Conservation (phyloP, 2,329 filamentous ascomycete genomes). For the Rhytidhysteron rufulum region DNA sequence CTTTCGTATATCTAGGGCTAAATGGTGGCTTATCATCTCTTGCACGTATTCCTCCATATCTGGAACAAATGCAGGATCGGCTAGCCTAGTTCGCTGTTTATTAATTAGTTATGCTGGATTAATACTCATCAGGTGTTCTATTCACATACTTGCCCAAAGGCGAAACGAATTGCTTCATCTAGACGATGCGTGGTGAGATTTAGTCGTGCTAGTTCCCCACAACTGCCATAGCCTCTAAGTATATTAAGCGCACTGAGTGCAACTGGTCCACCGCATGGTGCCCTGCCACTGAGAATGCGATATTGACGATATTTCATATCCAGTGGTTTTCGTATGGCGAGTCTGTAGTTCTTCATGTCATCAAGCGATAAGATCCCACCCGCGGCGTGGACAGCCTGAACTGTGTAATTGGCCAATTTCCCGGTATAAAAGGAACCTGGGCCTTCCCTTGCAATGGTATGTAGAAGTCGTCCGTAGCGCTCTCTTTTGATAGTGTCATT, state of each 20-base stretch:
- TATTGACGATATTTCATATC: slow-evolving; percentile 54
- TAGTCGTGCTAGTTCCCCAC: too few relatives aligned
- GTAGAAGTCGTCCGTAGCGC: slow-evolving; percentile 70
- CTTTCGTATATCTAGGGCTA: slow-evolving; percentile 53
- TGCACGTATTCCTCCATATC: slow-evolving; percentile 59
- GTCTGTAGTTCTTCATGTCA: slow-evolving; percentile 66
- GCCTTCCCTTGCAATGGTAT: slow-evolving; percentile 67
- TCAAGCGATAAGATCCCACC: slow-evolving; percentile 76
- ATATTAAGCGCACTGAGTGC: slow-evolving; percentile 71
- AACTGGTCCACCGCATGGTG: slow-evolving; percentile 72
- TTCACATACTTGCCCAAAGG: slow-evolving; percentile 57
- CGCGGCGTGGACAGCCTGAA: slow-evolving; percentile 58
- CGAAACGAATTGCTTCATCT: slow-evolving; percentile 83
- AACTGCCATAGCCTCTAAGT: slow-evolving; percentile 65
- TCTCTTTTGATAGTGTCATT: slow-evolving; percentile 73
- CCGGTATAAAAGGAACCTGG: slow-evolving; percentile 67
- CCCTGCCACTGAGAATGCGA: slow-evolving; percentile 62
- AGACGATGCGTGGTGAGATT: slow-evolving; percentile 72
- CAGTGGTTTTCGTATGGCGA: slow-evolving; percentile 56
- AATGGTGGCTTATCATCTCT: slow-evolving; percentile 58
- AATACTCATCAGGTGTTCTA: not conserved
- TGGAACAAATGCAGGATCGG: slow-evolving; percentile 69
- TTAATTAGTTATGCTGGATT: not conserved
- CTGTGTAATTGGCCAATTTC: slow-evolving; percentile 64
- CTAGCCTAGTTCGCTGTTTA: slow-evolving; percentile 60